Percentiles rank a stretch among this genome's conserved stretches.
These are phyloP conservation scores for Picocystis salinarum DNA, from an alignment of 139 green algal species.

Conservation along the genomic window DNA sequence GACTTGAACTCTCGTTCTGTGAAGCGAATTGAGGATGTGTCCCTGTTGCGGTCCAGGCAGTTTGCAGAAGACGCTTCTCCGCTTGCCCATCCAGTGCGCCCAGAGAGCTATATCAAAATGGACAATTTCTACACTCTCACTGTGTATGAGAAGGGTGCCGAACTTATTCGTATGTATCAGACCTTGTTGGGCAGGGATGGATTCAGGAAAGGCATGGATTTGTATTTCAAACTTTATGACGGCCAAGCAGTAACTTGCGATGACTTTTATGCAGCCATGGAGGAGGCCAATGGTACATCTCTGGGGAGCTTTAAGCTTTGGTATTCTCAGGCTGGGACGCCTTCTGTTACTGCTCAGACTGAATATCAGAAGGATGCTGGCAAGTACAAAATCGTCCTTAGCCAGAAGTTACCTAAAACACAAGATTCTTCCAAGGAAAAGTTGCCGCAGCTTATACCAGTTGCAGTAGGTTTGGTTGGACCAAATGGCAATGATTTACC, in stretches of 20 bases:
- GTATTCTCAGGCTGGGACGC: conserved; percentile 75
- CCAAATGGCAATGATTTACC: conserved; percentile 3
- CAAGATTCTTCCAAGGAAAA: not conserved
- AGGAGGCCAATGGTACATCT: conserved; percentile 76
- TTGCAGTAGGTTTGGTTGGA: not conserved
- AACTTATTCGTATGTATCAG: conserved; percentile 79
- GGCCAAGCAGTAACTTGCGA: conserved; percentile 91
- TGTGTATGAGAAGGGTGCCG: conserved; percentile 68
- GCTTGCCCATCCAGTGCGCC: conserved; percentile 90
- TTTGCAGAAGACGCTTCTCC: conserved; percentile 82
- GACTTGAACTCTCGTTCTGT: conserved; percentile 87
- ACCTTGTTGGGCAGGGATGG: conserved; percentile 79
- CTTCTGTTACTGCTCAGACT: conserved; percentile 38
- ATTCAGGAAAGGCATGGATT: conserved; percentile 92
- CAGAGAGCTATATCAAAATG: conserved; percentile 96
- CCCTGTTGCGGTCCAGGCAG: conserved; percentile 52
- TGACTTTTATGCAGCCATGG: conserved; percentile 91
- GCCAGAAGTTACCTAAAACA: conserved; percentile 7
- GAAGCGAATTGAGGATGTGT: conserved; percentile 78
- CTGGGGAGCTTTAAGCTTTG: conserved; percentile 39
- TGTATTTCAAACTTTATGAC: conserved; percentile 95
- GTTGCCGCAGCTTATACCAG: not conserved
- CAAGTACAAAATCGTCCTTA: conserved; percentile 44
- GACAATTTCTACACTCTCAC: conserved; percentile 97
- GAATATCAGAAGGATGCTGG: conserved; percentile 40